Conservation (phyloP, 139 green algal genomes). For the Bryopsis sp. region DNA sequence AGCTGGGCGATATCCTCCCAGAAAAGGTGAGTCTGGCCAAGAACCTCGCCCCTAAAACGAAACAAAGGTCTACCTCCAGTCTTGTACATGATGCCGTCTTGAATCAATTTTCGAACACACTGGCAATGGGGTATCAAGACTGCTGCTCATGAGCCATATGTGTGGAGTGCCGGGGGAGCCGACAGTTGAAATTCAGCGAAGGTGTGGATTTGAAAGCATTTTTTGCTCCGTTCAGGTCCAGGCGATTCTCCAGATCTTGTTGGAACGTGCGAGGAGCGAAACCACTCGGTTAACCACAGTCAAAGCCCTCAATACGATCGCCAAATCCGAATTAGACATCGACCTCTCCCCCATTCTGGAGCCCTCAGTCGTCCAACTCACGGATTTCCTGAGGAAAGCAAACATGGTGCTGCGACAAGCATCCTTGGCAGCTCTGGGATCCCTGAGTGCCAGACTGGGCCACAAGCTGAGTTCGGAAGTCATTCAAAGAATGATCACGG, state of each 20-base stretch:
- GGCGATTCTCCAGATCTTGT: conserved; percentile 50
- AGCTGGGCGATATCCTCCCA: conserved; percentile 53
- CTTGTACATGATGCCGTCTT: too few species aligned
- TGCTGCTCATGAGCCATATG: too few species aligned
- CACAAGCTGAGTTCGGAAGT: too few species aligned
- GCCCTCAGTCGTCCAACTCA: conserved; percentile 57
- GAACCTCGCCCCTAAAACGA: too few species aligned
- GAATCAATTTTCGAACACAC: too few species aligned
- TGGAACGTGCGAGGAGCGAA: conserved; percentile 86
- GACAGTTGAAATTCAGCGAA: too few species aligned
- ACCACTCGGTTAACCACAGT: conserved; percentile 79
- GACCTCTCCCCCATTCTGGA: conserved; percentile 37
- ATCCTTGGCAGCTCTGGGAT: conserved; percentile 55
- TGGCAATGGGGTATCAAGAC: too few species aligned
- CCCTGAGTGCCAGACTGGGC: conserved; percentile 6
- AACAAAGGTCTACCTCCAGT: too few species aligned
- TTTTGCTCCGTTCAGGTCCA: conserved; percentile 15
- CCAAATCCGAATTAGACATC: conserved; percentile 48
- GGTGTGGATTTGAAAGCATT: conserved; percentile 19
- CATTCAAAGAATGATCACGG: conserved; percentile 24
- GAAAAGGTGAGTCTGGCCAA: conserved; percentile 37
- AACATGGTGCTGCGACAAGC: conserved; percentile 74
- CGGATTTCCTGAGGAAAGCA: conserved; percentile 83
- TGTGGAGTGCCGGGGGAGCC: too few species aligned
- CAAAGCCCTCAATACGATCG: conserved; percentile 63